Percentiles rank a stretch among this genome's conserved stretches.
These are phyloP conservation scores for Fusarium cyanostomum DNA, from an alignment of 2,329 filamentous ascomycete genomes.

Conservation along the genomic window DNA sequence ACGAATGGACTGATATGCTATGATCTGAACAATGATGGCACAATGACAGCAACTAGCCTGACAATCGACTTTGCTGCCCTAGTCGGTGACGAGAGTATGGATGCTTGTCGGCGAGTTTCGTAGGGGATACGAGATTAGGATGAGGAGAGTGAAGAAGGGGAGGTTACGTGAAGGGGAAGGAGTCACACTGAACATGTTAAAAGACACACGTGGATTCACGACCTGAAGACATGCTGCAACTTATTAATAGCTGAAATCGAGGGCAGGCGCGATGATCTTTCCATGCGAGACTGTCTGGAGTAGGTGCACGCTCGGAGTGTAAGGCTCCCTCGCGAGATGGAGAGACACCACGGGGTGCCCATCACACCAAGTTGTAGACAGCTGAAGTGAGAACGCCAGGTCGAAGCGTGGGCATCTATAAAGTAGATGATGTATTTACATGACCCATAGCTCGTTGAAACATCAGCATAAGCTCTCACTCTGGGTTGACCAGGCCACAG, in stretches of 20 bases:
- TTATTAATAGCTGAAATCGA: constrained; percentile 2
- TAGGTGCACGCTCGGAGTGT: too few species aligned
- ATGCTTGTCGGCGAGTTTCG: constrained; percentile 34
- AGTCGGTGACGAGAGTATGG: constrained; percentile 24
- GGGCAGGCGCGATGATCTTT: neutral
- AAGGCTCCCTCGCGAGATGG: too few species aligned
- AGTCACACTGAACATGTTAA: constrained; percentile 21
- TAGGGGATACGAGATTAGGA: constrained; percentile 34
- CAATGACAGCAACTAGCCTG: constrained; percentile 4
- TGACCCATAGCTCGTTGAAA: neutral
- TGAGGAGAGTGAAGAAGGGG: constrained; percentile 9
- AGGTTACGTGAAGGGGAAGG: constrained; percentile 30
- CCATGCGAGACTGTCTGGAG: too few species aligned
- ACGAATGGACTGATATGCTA: constrained; percentile 35
- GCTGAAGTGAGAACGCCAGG: neutral
- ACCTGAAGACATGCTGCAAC: neutral
- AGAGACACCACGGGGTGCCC: too few species aligned
- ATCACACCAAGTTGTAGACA: neutral
- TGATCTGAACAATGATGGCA: constrained; percentile 23
- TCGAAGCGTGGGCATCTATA: neutral
- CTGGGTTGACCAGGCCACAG: neutral
- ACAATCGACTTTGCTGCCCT: constrained; percentile 8
- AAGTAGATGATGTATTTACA: neutral
- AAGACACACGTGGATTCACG: neutral
- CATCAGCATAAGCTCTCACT: neutral